phyloP scores from a whole-genome alignment of 2,329 filamentous ascomycete species.

The Colletotrichum lentis region DNA sequence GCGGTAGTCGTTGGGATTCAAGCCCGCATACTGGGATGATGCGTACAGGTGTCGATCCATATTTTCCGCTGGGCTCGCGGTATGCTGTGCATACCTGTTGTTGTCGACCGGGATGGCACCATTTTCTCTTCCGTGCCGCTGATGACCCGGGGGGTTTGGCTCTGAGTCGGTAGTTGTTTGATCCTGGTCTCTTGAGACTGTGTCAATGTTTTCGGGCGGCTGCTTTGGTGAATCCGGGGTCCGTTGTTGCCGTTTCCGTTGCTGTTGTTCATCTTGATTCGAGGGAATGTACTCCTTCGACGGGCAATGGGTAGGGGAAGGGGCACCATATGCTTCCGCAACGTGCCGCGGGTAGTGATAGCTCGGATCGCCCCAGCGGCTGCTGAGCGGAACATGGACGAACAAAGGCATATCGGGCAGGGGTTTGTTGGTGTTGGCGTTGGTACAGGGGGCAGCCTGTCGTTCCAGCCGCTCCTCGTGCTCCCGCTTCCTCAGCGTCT shows the following conservation, averaged over 20 bases:
- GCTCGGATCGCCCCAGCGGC: slow-evolving; percentile 2
- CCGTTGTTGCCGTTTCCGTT: too few relatives aligned
- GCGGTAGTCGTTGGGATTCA: not conserved
- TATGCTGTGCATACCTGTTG: not conserved
- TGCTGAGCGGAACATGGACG: slow-evolving; percentile 9
- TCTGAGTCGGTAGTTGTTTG: not conserved
- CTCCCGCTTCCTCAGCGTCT: not conserved
- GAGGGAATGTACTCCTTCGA: not conserved
- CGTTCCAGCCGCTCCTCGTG: not conserved
- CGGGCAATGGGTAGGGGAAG: too few relatives aligned
- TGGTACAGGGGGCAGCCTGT: not conserved
- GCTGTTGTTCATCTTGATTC: not conserved
- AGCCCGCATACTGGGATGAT: not conserved
- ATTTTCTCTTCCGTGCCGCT: not conserved
- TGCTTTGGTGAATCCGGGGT: not conserved
- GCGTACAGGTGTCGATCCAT: not conserved
- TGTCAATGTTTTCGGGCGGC: not conserved
- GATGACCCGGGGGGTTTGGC: not conserved
- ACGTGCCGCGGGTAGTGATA: slow-evolving; percentile 17
- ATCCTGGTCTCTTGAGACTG: not conserved
- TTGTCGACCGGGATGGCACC: not conserved
- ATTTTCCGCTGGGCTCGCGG: too few relatives aligned
- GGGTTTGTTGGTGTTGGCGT: not conserved
- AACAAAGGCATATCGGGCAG: slow-evolving; percentile 16
- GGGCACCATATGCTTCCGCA: not conserved